Evolutionary conservation across 441 rosid genomes (phyloP), one percentile per base, ranked within the genome.

Genomic region (Pelargonium fulgidum): DNA sequence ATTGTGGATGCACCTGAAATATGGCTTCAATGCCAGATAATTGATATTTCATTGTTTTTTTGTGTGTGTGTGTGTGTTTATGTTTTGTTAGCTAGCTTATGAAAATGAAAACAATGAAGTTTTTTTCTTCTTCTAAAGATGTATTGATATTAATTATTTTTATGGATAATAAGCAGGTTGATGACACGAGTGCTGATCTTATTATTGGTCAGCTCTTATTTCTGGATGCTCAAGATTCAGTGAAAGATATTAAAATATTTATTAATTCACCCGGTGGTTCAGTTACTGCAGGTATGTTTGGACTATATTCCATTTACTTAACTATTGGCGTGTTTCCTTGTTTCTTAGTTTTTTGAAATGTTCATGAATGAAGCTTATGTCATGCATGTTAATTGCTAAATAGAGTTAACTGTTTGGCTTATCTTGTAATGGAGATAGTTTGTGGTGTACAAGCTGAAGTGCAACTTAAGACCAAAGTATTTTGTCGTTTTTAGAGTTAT

Each of bases 221-320:
- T 68, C 84, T 93, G 58, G 98, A 93, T 73, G 93, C 92, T 14
- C 87, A 93, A 71, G 97, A 93, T 67, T 78, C 94, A 0, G 80
- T 76, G 66, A 84, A 86, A 78, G 97, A 93, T 70, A 93, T 93
- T 62, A 88, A 72, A 3, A 66, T 93, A 72, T 88, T 93, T 66
- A 91, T 91, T 73, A 91, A 93, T 78, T 89, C 98, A 39, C 97
- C 97, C 0, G 97, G 98, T 78, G 98, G 98, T 69, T 89, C 97
- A 39, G 85, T 91, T 22, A 89, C 93, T 64, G 96, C 96, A n/a
- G 98, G 98, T 89, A 82, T 20, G 74, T 72, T 58, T 42, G 68
- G 5, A 72, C 44, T 58, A 24, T 16, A 54, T 50, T 17, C 58
- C 12, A 14, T 8, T 50, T 68, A 11, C 58, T 10, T 50, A 41